Evolutionary conservation across 371 early-diverging fungal species (phyloP), one percentile per base, ranked within the genome.

Genomic region (Smittium culicis): DNA sequence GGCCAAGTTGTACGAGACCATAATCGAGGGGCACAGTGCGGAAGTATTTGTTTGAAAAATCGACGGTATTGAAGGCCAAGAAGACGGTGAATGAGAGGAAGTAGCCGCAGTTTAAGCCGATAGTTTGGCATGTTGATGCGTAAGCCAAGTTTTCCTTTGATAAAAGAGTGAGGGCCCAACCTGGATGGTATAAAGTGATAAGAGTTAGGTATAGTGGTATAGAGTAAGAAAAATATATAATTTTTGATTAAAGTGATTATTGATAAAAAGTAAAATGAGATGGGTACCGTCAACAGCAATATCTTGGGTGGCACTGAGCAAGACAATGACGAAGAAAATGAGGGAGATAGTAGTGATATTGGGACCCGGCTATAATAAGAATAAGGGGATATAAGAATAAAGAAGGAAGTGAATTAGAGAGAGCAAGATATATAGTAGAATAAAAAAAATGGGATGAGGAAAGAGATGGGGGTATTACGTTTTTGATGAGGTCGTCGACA

Each of bases 251-350:
- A 45, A 45, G 5, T 45, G 20, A 45, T 45, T 45, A 11, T 45
- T 45, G 5, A 11, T 45, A n/a, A n/a, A n/a, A 25, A 25, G 17
- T 54, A 54, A 17, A 25, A 54, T 54, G 17, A 25, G 25, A 25
- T 54, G 25, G 54, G 17, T 62, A 62, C 62, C 98, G 72, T 96
- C 98, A 2, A 98, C 97, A 20, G 98, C 97, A 73, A 98, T 94
- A 72, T 97, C 96, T 79, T 98, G 98, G 0, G 98, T 98, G 0
- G 98, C 98, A 68, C 91, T 88, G 62, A 98, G 85, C 69, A 96
- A 89, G 32, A 96, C 92, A 17, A 93, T 82, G 0, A 81, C 66
- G 35, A 90, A 74, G 65, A 90, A 91, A 8, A 88, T 74, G n/a
- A 79, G 75, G 0, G 88, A 90, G 54, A 91, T 72, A 34, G 79